A percentile compares a stretch with the other conserved stretches of the same genome.
Evolutionary conservation across 1,139 yeast species (phyloP).

Genomic region (Pichia sp.): DNA sequence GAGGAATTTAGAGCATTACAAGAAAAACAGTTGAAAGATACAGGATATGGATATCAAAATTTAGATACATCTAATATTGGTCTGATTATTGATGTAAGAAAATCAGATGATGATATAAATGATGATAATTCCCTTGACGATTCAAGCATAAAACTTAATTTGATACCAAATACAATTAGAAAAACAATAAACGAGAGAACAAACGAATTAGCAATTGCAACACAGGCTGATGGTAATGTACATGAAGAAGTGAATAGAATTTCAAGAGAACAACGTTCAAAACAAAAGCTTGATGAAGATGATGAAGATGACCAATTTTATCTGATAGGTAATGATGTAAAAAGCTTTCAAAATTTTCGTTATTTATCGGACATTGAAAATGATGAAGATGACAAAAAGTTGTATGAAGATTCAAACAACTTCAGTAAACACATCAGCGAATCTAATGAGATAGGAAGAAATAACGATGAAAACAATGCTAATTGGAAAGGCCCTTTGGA

Average conservation of each 20-base stretch:
- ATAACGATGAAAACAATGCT: background rate
- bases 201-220: background rate
- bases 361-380: background rate
- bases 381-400: background rate
- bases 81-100: slow-evolving; percentile 7
- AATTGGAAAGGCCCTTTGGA: too few species aligned
- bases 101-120: background rate
- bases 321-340: background rate
- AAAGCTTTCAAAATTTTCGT: background rate
- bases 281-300: background rate
- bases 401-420: too few species aligned
- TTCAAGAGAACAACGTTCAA: slow-evolving; percentile 9
- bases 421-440: too few species aligned
- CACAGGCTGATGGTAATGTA: slow-evolving; percentile 21
- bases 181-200: background rate
- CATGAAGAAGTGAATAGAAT: slow-evolving; percentile 19
- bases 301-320: slow-evolving; percentile 1
- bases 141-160: slow-evolving; percentile 20
- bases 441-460: background rate
- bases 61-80: slow-evolving; percentile 9
- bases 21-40: slow-evolving; percentile 1
- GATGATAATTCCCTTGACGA: slow-evolving; percentile 18
- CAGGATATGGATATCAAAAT: background rate
- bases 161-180: slow-evolving; percentile 11
- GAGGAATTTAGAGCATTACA: slow-evolving; percentile 11